A percentile compares a stretch with the other conserved stretches of the same genome.
Conservation (phyloP, 2,329 filamentous ascomycete genomes). For the Corniculantispora saksenae region DNA sequence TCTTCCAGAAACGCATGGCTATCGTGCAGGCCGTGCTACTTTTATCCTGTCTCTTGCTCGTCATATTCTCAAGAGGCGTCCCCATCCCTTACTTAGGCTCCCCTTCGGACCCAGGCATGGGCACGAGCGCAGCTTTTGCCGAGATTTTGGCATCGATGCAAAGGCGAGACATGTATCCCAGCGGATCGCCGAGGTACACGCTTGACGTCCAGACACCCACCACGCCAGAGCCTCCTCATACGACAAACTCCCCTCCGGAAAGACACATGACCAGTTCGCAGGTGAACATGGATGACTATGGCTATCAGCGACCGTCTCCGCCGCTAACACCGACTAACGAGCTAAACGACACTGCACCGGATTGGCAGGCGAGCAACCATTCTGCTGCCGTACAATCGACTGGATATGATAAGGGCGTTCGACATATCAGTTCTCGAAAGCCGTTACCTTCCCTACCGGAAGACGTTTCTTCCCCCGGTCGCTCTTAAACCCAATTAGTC, state of each 20-base stretch:
- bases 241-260: neutral
- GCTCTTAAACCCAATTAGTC: neutral
- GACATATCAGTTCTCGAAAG: conserved; percentile 37
- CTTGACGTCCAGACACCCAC: neutral
- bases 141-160: conserved; percentile 24
- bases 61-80: conserved; percentile 71
- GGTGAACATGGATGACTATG: conserved; percentile 11
- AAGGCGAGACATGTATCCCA: conserved; percentile 16
- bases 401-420: conserved; percentile 14
- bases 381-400: conserved; percentile 21
- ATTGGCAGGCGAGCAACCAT: conserved; percentile 20
- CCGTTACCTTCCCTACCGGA: conserved; percentile 46
- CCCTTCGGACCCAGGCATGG: conserved; percentile 30
- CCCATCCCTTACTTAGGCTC: conserved; percentile 37
- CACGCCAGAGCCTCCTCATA: neutral
- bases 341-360: neutral
- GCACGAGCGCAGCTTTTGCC: conserved; percentile 25
- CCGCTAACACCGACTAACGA: conserved; percentile 16
- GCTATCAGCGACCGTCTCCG: conserved; percentile 19
- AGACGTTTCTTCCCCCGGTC: conserved; percentile 28
- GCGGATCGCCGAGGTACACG: conserved; percentile 4
- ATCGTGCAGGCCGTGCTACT: conserved; percentile 88
- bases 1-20: conserved; percentile 85
- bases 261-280: neutral
- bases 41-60: conserved; percentile 80